A percentile compares a stretch with the other conserved stretches of the same genome.
phyloP scores from a whole-genome alignment of 805 yeast species.

The Brettanomyces bruxellensis region DNA sequence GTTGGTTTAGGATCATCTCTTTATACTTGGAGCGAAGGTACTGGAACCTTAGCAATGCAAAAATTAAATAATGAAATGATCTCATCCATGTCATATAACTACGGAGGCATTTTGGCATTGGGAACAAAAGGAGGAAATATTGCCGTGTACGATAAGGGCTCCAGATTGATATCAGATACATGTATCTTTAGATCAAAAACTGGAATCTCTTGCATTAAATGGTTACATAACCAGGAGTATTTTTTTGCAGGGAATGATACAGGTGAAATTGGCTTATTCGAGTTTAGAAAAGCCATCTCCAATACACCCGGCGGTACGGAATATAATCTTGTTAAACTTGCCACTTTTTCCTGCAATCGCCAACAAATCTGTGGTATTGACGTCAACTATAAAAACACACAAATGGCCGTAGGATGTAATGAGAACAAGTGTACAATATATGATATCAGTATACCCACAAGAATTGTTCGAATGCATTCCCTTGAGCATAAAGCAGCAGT shows the following conservation, averaged over 20 bases:
- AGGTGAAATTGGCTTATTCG: constrained; percentile 47
- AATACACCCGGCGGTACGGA: background rate
- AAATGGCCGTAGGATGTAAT: constrained; percentile 76
- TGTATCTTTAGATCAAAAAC: constrained; percentile 21
- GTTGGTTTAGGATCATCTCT: constrained; percentile 58
- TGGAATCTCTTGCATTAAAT: constrained; percentile 48
- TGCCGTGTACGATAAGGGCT: constrained; percentile 23
- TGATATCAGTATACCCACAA: constrained; percentile 39
- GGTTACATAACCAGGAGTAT: constrained; percentile 39
- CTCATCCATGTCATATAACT: constrained; percentile 51
- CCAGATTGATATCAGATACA: constrained; percentile 13
- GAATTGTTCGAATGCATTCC: constrained; percentile 37
- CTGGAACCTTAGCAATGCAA: constrained; percentile 37
- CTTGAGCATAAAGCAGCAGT: constrained; percentile 79
- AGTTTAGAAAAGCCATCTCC: constrained; percentile 10
- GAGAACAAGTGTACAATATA: constrained; percentile 75
- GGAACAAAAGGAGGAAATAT: constrained; percentile 54
- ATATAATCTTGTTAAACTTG: constrained; percentile 10
- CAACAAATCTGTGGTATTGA: constrained; percentile 65
- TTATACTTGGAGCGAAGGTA: constrained; percentile 52
- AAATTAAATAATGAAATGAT: constrained; percentile 33
- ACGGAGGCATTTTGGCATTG: constrained; percentile 36
- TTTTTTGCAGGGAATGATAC: constrained; percentile 57
- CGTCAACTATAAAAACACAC: constrained; percentile 40
- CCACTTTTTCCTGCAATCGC: constrained; percentile 35